Evolutionary conservation across 768 basidiomycete species (phyloP).

Genomic region (Mycena filopes): DNA sequence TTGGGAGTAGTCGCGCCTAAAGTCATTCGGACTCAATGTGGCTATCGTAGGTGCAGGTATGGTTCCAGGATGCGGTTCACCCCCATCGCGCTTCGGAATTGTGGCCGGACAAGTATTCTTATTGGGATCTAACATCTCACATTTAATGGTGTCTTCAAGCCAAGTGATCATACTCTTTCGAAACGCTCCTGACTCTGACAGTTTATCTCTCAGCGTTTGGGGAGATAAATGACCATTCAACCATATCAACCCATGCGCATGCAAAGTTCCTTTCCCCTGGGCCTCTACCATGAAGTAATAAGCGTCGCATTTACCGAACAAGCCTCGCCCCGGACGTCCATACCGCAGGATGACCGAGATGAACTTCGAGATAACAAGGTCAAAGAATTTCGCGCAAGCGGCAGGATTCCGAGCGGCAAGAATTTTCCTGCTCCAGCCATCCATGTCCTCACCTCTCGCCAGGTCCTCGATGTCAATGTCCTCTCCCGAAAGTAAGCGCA

Average conservation of each 20-base stretch:
- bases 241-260: constrained; percentile 45
- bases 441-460: neutral
- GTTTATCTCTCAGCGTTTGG: neutral
- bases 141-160: neutral
- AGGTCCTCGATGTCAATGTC: constrained; percentile 14
- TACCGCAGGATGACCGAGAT: neutral
- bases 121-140: neutral
- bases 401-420: neutral
- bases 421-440: neutral
- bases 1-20: neutral
- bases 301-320: constrained; percentile 13
- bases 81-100: neutral
- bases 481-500: constrained; percentile 29
- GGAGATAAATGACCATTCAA: constrained; percentile 38
- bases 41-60: neutral
- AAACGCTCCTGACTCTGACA: neutral
- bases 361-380: neutral
- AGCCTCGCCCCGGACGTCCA: neutral
- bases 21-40: neutral
- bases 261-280: constrained; percentile 40
- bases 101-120: neutral
- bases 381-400: neutral
- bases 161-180: neutral
- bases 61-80: neutral
- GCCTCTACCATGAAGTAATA: constrained; percentile 35